Conservation (phyloP, 495 filamentous ascomycete species). For the Aspergillus sparsus region DNA sequence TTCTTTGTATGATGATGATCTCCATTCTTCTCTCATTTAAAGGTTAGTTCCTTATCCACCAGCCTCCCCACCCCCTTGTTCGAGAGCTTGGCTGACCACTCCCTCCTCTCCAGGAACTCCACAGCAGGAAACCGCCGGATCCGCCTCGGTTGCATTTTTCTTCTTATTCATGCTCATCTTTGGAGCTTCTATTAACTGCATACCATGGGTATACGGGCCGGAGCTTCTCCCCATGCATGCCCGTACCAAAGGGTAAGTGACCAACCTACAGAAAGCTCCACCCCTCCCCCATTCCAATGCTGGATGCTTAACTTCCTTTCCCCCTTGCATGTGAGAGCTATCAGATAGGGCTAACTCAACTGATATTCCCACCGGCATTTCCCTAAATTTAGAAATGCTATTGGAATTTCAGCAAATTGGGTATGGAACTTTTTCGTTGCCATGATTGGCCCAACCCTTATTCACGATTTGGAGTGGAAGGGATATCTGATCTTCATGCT, state of each 20-base stretch:
- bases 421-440: constrained; percentile 60
- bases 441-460: constrained; percentile 57
- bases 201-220: constrained; percentile 51
- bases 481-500: constrained; percentile 62
- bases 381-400: constrained; percentile 27
- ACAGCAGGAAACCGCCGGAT: constrained; percentile 39
- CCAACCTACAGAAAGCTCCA: neutral
- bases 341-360: constrained; percentile 5
- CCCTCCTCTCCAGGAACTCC: constrained; percentile 22
- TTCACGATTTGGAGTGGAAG: constrained; percentile 54
- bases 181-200: constrained; percentile 50
- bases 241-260: constrained; percentile 40
- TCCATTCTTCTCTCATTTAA: constrained; percentile 49
- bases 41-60: constrained; percentile 20
- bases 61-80: constrained; percentile 24
- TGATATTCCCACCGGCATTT: neutral
- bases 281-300: constrained; percentile 15
- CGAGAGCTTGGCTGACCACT: constrained; percentile 28
- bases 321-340: neutral
- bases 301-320: neutral
- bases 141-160: constrained; percentile 45
- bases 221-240: constrained; percentile 48
- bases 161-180: constrained; percentile 55
- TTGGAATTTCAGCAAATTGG: constrained; percentile 39
- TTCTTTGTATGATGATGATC: constrained; percentile 56